Conservation (phyloP, 352 stramenopile genomes). For the Globisporangium acanthophoron region DNA sequence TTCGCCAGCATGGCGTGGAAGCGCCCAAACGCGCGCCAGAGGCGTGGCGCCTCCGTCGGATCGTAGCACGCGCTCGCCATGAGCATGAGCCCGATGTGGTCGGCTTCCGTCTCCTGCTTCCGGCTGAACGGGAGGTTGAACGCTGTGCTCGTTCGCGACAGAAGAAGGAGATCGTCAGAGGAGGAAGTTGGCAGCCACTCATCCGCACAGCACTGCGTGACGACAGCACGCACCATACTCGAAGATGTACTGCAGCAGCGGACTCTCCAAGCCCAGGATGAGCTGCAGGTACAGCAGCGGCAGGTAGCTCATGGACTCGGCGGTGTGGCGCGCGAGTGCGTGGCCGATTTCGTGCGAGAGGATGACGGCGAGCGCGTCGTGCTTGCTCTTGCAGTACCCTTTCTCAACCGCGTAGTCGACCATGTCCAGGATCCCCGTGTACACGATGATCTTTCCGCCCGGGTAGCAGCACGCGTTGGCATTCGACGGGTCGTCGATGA, state of each 20-base stretch:
- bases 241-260: constrained; percentile 60
- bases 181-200: background rate
- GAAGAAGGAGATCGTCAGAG: no score
- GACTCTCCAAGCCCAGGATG: constrained; percentile 47
- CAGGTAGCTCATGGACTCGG: constrained; percentile 58
- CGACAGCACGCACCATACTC: constrained; percentile 29
- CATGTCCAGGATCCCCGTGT: constrained; percentile 61
- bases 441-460: constrained; percentile 64
- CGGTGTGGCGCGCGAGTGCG: constrained; percentile 53
- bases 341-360: constrained; percentile 64
- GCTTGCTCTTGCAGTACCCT: constrained; percentile 45
- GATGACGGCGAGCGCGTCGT: constrained; percentile 63
- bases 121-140: constrained; percentile 63
- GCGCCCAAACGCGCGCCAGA: constrained; percentile 38
- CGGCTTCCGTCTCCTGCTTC: constrained; percentile 53
- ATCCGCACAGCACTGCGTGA: background rate
- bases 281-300: constrained; percentile 39
- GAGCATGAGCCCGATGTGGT: constrained; percentile 78
- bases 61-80: constrained; percentile 72
- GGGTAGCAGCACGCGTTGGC: constrained; percentile 60
- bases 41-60: constrained; percentile 37
- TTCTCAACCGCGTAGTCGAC: constrained; percentile 58
- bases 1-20: constrained; percentile 18
- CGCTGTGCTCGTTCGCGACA: constrained; percentile 12
- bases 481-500: constrained; percentile 42